Conservation (phyloP, 2,329 filamentous ascomycete genomes). For the Bisporella sp. region DNA sequence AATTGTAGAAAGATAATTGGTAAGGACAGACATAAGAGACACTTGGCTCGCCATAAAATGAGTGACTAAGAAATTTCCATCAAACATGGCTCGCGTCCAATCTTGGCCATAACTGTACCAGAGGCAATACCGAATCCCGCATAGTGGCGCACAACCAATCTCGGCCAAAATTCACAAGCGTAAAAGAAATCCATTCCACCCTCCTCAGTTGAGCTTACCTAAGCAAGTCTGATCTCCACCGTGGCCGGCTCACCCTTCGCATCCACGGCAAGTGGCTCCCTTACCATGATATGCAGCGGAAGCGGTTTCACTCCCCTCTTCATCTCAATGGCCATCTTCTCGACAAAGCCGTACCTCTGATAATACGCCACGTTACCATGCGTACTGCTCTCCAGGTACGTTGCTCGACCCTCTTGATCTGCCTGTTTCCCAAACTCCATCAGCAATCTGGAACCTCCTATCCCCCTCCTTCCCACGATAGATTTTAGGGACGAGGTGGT, state of each 20-base stretch:
- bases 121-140: too few relatives aligned
- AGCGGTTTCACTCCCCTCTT: conserved; percentile 51
- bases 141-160: too few relatives aligned
- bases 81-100: too few relatives aligned
- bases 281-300: conserved; percentile 72
- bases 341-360: conserved; percentile 65
- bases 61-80: too few relatives aligned
- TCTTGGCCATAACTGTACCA: too few relatives aligned
- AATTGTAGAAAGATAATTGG: conserved; percentile 9
- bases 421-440: conserved; percentile 34
- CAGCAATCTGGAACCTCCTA: not conserved
- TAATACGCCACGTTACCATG: conserved; percentile 64
- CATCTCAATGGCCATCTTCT: conserved; percentile 56
- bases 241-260: not conserved
- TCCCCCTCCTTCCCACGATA: not conserved
- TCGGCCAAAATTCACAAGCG: too few relatives aligned
- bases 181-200: too few relatives aligned
- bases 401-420: conserved; percentile 58
- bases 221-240: too few relatives aligned
- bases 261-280: conserved; percentile 47
- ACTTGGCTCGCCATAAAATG: too few relatives aligned
- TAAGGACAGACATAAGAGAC: too few relatives aligned
- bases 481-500: not conserved
- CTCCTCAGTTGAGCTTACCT: too few relatives aligned
- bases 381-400: conserved; percentile 76